Conservation (phyloP, 495 filamentous ascomycete species). For the Parachaetomium inaequale region DNA sequence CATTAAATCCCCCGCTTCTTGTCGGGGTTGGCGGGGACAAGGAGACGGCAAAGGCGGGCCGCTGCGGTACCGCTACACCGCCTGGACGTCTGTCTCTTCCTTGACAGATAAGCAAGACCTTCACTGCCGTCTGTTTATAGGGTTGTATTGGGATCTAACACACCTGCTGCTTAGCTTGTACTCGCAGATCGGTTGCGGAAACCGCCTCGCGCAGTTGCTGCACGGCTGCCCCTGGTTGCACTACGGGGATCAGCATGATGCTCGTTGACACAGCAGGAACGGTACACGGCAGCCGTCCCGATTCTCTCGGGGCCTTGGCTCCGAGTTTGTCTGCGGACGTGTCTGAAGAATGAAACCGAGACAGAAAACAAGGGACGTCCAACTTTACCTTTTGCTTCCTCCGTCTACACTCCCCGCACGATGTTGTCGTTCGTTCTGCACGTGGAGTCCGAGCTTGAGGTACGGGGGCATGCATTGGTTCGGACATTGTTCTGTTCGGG, state of each 20-base stretch:
- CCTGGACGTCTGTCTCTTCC: conserved; percentile 24
- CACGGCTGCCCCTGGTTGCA: conserved; percentile 42
- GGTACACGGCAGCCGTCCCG: not conserved
- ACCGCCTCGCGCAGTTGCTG: conserved; percentile 39
- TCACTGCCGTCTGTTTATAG: not conserved
- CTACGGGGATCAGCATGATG: conserved; percentile 21
- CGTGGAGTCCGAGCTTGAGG: conserved; percentile 30
- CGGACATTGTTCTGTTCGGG: conserved; percentile 31
- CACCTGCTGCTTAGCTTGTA: conserved; percentile 35
- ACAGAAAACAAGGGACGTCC: not conserved
- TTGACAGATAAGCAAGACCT: conserved; percentile 4
- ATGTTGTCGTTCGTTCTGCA: conserved; percentile 39
- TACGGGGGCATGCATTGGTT: conserved; percentile 29
- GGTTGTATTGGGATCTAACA: not conserved
- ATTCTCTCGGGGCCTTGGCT: not conserved
- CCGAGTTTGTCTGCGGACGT: not conserved
- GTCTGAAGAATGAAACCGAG: not conserved
- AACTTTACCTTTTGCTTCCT: conserved; percentile 40
- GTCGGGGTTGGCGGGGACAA: conserved; percentile 17
- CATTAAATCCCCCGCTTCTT: conserved; percentile 5
- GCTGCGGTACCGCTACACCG: conserved; percentile 16
- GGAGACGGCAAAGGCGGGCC: conserved; percentile 28
- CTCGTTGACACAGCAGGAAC: not conserved
- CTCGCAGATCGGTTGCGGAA: conserved; percentile 39
- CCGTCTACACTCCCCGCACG: conserved; percentile 39